Base-by-base conservation (phyloP, 441 rosid genomes). In the Pelargonium cotyledonis region DNA sequence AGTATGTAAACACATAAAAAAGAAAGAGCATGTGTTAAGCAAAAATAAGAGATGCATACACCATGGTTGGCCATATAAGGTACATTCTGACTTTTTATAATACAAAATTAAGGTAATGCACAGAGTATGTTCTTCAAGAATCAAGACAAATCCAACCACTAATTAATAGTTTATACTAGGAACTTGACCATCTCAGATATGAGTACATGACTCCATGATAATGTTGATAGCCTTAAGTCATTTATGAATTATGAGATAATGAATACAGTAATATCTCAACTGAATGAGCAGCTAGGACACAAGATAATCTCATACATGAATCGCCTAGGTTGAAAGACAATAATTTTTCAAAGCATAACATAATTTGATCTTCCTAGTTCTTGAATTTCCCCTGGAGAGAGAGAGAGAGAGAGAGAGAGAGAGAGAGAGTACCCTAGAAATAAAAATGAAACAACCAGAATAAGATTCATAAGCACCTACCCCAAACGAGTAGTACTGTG, bases 401-500 rank as follows among this genome's bases (percentile, higher is more conserved):
- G 23, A 21, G 23, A 6, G 8, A 38, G 5, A 38, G 41, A 38
- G 41, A 38, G 41, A 21, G 23, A 21, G 23, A 21, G 23, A 6
- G 8, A 38, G 5, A 38, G 41, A 38, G 41, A 38, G 41, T 38
- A 35, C 40, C 6, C 6, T 6, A 35, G 6, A 35, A 6, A 38
- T 38, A 38, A 38, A 38, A 38, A 38, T 38, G 41, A 38, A 57
- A 57, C 26, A 57, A 57, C 18, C 62, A 18, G 62, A 57, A 57
- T 23, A 57, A 16, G 62, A 19, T 58, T 58, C 35, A 58, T 58
- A 58, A 58, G 63, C 31, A 61, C 88, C 38, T 89, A 95, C 98
- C 99, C 99, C 76, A 95, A 74, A 64, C 76, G 81, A 60, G 93
- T 88, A 6, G 76, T 81, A 3, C 90, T 35, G 72, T 89, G 78